phyloP scores from a whole-genome alignment of 257 asterid genomes.

The Mitragyna speciosa region DNA sequence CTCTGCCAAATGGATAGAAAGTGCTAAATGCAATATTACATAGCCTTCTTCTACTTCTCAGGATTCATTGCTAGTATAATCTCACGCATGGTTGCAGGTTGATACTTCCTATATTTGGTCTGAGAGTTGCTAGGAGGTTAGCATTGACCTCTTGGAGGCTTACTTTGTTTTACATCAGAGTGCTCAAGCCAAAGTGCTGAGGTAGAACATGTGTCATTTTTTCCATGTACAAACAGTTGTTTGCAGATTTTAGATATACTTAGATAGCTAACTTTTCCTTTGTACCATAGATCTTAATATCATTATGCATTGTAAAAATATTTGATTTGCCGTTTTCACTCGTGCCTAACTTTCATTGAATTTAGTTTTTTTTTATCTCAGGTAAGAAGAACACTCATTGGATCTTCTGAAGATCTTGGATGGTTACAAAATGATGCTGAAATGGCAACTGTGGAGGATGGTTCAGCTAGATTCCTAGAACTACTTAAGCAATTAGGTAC shows the following conservation, averaged over 20 bases:
- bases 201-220: slow-evolving; percentile 42
- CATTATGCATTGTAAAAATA: neutral
- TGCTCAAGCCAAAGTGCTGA: slow-evolving; percentile 39
- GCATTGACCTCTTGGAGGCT: slow-evolving; percentile 52
- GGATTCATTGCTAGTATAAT: slow-evolving; percentile 3
- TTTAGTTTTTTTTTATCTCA: slow-evolving; percentile 54
- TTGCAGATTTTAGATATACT: neutral
- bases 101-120: slow-evolving; percentile 55
- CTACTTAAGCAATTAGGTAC: slow-evolving; percentile 71
- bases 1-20: neutral
- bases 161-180: slow-evolving; percentile 44
- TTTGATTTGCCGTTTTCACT: slow-evolving; percentile 3
- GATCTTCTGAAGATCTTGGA: slow-evolving; percentile 92
- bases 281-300: neutral
- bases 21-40: neutral
- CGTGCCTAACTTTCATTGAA: slow-evolving; percentile 17
- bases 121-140: slow-evolving; percentile 59
- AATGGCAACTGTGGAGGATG: slow-evolving; percentile 80
- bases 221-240: neutral
- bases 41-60: neutral
- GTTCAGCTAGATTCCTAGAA: slow-evolving; percentile 79
- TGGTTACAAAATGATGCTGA: slow-evolving; percentile 78
- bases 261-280: neutral
- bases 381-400: slow-evolving; percentile 57
- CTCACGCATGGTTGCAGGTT: slow-evolving; percentile 51